Evolutionary conservation across 164 flowering plant species (phyloP).

Genomic region (Vitis amurensis): DNA sequence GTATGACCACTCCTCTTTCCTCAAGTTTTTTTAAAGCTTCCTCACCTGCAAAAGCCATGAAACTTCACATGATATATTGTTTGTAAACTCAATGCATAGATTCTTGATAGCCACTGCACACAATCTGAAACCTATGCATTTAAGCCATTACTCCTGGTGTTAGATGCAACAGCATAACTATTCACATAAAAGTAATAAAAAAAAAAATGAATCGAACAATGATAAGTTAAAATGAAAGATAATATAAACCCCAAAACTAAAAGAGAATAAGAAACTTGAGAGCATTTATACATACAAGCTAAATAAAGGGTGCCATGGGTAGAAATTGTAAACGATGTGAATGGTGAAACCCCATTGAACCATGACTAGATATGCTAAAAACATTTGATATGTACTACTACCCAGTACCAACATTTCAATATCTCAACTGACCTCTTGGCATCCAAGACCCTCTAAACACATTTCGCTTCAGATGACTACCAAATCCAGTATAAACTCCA

Average conservation of each 20-base stretch:
- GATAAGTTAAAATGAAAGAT: neutral
- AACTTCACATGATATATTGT: neutral
- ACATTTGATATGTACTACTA: neutral
- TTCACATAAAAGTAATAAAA: neutral
- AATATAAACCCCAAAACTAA: neutral
- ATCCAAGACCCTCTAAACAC: slow-evolving; percentile 88
- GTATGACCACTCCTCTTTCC: slow-evolving; percentile 87
- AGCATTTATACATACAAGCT: neutral
- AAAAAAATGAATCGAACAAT: neutral
- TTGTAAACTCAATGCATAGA: neutral
- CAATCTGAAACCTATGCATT: neutral
- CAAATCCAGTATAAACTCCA: slow-evolving; percentile 97
- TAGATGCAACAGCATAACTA: neutral
- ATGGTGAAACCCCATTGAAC: no score
- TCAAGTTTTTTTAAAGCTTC: slow-evolving; percentile 72
- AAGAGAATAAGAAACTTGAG: neutral
- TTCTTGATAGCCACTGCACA: neutral
- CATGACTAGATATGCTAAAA: no score
- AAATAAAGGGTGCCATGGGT: no score
- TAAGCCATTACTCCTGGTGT: neutral
- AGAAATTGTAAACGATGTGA: no score
- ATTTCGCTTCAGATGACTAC: slow-evolving; percentile 79
- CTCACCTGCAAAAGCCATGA: slow-evolving; percentile 53
- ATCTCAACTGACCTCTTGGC: slow-evolving; percentile 68
- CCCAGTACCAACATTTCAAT: neutral